Evolutionary conservation across 441 rosid genomes (phyloP), one percentile per base, ranked within the genome.

Genomic region (Euphorbia corollata): DNA sequence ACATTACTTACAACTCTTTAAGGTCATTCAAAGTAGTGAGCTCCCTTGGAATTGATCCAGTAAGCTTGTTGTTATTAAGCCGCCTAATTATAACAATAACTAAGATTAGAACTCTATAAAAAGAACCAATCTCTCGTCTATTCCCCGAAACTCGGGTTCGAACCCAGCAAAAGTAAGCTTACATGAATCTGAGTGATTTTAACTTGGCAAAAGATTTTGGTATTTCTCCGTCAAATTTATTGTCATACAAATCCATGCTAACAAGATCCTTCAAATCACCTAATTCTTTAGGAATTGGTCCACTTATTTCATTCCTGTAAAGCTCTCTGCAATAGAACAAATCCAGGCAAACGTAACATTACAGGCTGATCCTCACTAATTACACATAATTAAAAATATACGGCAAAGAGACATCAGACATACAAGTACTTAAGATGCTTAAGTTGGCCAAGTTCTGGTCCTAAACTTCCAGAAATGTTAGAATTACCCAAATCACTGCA

Each of bases 401-500:
- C 2, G 32, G 32, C 1, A 27, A 27, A 27, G 32, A 27, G 32
- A 27, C 32, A 27, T 27, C 32, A 70, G 22, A 48, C 69, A 48
- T 83, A 87, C 90, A 87, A 71, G 81, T 81, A 87, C 75, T 81
- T 75, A 16, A 87, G 89, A 80, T 87, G 90, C 75, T 77, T 65
- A 53, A 85, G 89, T 67, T 86, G 79, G 43, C 85, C 87, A 67
- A 87, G 79, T 72, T 87, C 90, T 12, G 86, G 80, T 36, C 87
- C 93, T 74, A 85, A 77, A 70, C 80, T 70, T 48, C 93, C 93
- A 63, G 93, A 85, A 71, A 87, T 61, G 36, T 85, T 85, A 58
- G 90, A 78, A 68, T 87, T 85, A 6, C 90, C 93, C 81, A 87
- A 73, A 73, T 87, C 93, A 78, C 93, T 87, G 83, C 64, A 68